Conservation (phyloP, 768 basidiomycete genomes). For the Mycena alexandri region DNA sequence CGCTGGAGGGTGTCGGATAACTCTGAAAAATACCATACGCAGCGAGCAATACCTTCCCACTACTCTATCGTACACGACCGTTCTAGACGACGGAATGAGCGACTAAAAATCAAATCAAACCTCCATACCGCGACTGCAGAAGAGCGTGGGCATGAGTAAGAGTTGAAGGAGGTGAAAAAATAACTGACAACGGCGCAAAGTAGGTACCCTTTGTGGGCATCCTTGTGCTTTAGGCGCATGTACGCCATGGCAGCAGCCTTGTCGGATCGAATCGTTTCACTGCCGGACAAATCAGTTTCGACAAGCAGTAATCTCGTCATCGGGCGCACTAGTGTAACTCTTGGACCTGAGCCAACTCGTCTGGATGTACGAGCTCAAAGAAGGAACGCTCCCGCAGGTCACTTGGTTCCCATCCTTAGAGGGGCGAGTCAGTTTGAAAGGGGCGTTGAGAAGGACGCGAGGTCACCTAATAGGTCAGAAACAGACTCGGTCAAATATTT, state of each 20-base stretch:
- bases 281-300: slow-evolving; percentile 43
- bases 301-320: neutral
- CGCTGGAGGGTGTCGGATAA: slow-evolving; percentile 81
- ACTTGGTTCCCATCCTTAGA: slow-evolving; percentile 76
- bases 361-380: slow-evolving; percentile 84
- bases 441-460: neutral
- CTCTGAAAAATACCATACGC: slow-evolving; percentile 66
- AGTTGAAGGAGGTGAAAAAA: slow-evolving; percentile 17
- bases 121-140: slow-evolving; percentile 46
- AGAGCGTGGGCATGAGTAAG: slow-evolving; percentile 10
- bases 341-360: slow-evolving; percentile 77
- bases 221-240: slow-evolving; percentile 83
- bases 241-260: slow-evolving; percentile 86
- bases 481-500: slow-evolving; percentile 76
- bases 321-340: slow-evolving; percentile 74
- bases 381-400: slow-evolving; percentile 79
- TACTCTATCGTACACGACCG: slow-evolving; percentile 27
- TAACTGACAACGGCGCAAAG: slow-evolving; percentile 78
- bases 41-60: slow-evolving; percentile 26
- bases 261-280: slow-evolving; percentile 82
- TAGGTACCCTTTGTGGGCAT: slow-evolving; percentile 81
- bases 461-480: slow-evolving; percentile 70
- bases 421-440: slow-evolving; percentile 1
- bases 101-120: slow-evolving; percentile 9
- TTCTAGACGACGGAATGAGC: slow-evolving; percentile 15